Conservation (phyloP, 2,329 filamentous ascomycete genomes). For the Penicillium vulpinum region DNA sequence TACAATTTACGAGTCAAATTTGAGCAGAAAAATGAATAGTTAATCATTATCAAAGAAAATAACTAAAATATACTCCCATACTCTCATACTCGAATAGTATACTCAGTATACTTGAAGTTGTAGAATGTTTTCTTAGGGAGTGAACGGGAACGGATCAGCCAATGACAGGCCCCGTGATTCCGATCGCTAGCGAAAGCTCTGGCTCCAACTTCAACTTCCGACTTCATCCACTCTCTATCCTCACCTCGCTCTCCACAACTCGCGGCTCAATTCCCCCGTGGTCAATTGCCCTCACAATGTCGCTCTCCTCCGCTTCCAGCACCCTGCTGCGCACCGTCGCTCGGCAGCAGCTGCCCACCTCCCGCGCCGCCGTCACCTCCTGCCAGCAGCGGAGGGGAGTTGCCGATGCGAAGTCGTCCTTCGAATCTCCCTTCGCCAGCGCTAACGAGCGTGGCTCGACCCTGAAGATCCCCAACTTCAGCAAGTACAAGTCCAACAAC, state of each 20-base stretch:
- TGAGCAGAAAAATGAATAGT: background rate
- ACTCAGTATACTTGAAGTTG: too few relatives aligned
- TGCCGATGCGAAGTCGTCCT: slow-evolving; percentile 45
- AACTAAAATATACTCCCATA: background rate
- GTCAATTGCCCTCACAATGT: slow-evolving; percentile 38
- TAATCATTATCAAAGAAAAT: background rate
- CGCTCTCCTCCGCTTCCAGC: slow-evolving; percentile 67
- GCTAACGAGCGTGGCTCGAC: slow-evolving; percentile 49
- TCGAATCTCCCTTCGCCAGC: slow-evolving; percentile 59
- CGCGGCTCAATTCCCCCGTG: slow-evolving; percentile 37
- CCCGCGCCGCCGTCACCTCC: slow-evolving; percentile 43
- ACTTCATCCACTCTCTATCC: slow-evolving; percentile 37
- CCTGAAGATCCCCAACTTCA: slow-evolving; percentile 82
- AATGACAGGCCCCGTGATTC: slow-evolving; percentile 45
- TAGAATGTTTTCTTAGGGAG: slow-evolving; percentile 13
- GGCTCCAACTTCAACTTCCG: slow-evolving; percentile 43
- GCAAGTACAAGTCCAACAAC: slow-evolving; percentile 76
- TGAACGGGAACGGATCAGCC: slow-evolving; percentile 29
- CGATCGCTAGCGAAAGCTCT: slow-evolving; percentile 45
- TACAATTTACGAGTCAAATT: background rate
- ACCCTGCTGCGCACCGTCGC: slow-evolving; percentile 63
- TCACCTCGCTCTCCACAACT: slow-evolving; percentile 35
- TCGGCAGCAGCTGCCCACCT: slow-evolving; percentile 48
- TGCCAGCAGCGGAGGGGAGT: slow-evolving; percentile 45
- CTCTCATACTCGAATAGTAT: background rate